Evolutionary conservation across 202 grass and related monocot genomes (phyloP), one percentile per base, ranked within the genome.

Genomic region (Carex arenaria): DNA sequence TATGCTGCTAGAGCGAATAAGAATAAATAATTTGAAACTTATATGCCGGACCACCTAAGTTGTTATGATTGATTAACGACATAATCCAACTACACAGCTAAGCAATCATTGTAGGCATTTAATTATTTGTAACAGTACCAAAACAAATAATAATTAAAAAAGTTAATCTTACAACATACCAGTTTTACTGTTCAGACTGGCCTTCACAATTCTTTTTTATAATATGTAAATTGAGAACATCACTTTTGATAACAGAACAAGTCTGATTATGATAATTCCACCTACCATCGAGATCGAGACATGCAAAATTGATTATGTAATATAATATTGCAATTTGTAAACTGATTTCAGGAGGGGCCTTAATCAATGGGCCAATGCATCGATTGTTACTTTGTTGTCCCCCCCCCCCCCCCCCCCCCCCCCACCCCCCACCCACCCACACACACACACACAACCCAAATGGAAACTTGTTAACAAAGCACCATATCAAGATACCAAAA

Each of bases 31-130:
- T 77, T 77, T 19, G 14, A 12, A 77, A 15, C 34, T 36, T 60
- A 38, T 38, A 78, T 57, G 53, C 30, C 0, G 28, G 30, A 1
- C 53, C 73, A 57, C 3, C 15, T 36, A 60, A 38, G 53, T 78
- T 38, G 14, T 32, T 8, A 78, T 18, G 3, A 78, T 78, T 78
- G 53, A 59, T 78, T 59, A 38, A 34, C 7, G 28, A 32, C 73
- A 78, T 78, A 34, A 78, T 78, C 28, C 52, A 78, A 59, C 28
- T 36, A 72, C 70, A 78, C 73, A 78, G 53, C 73, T 59, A 59
- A 78, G 73, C 73, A 78, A 78, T 78, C 73, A 78, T 38, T 78
- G 28, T 36, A 78, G 15, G 53, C 73, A 78, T 53, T 36, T 78
- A 18, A 38, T 4, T 38, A 78, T 23, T 73, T 73, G 22, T 49